Conservation (phyloP, 371 early-diverging fungal species). For the Lichtheimia ornata region DNA sequence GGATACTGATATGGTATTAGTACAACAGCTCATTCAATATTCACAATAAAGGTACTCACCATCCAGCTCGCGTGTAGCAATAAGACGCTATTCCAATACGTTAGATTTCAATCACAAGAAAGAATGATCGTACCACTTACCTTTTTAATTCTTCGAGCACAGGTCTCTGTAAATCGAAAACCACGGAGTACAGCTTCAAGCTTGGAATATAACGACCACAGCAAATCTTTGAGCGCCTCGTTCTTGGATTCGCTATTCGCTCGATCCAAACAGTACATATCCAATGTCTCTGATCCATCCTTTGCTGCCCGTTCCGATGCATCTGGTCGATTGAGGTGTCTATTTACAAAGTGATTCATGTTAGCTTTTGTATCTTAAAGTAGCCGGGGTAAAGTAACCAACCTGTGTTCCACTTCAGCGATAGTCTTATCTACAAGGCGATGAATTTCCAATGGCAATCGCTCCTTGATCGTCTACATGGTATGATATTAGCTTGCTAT, state of each 20-base stretch:
- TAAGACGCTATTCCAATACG: constrained; percentile 18
- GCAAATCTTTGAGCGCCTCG: constrained; percentile 78
- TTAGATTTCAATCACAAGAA: not conserved
- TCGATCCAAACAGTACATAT: constrained; percentile 51
- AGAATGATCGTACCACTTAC: constrained; percentile 17
- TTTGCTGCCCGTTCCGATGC: constrained; percentile 8
- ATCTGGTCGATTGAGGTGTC: constrained; percentile 1
- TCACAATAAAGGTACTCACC: constrained; percentile 13
- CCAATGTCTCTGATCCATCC: constrained; percentile 26
- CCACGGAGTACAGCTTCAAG: constrained; percentile 82
- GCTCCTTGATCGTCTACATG: constrained; percentile 64
- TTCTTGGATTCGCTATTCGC: constrained; percentile 57
- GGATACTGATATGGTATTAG: constrained; percentile 11
- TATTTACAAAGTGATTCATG: not conserved
- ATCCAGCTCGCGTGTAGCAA: constrained; percentile 18
- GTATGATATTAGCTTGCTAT: not conserved
- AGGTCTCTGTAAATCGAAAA: constrained; percentile 71
- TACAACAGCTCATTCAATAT: no score
- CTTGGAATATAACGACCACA: constrained; percentile 82
- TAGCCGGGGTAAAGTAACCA: not conserved
- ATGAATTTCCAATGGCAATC: constrained; percentile 81
- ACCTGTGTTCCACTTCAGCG: constrained; percentile 82
- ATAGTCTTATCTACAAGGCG: constrained; percentile 88
- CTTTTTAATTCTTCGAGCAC: constrained; percentile 45
- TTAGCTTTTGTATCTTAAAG: no score